Percentiles rank a stretch among this genome's conserved stretches.
Conservation (phyloP, 495 filamentous ascomycete genomes). For the Cudoniella acicularis region DNA sequence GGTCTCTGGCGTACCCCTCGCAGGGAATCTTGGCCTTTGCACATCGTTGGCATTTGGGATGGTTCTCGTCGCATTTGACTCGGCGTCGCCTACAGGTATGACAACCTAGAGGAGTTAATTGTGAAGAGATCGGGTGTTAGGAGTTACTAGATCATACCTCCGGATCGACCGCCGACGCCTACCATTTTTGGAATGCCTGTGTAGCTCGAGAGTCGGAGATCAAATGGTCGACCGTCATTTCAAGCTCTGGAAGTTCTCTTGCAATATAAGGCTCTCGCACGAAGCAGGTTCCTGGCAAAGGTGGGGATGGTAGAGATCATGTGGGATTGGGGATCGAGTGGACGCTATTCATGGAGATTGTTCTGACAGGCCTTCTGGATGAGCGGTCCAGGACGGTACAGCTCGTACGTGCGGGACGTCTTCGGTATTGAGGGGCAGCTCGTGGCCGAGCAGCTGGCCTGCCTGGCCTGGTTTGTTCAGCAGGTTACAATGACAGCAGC, state of each 20-base stretch:
- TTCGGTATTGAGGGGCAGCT: too few relatives aligned
- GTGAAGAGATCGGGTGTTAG: not conserved
- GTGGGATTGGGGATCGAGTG: too few relatives aligned
- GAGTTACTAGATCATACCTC: not conserved
- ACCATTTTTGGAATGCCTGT: not conserved
- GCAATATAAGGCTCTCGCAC: too few relatives aligned
- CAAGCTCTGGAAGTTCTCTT: not conserved
- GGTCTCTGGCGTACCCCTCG: not conserved
- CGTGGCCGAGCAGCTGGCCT: too few relatives aligned
- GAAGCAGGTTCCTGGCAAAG: too few relatives aligned
- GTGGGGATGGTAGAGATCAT: too few relatives aligned
- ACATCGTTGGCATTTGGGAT: not conserved
- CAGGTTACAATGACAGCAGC: too few relatives aligned
- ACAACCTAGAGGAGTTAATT: constrained; percentile 1
- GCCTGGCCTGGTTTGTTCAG: too few relatives aligned
- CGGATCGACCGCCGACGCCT: not conserved
- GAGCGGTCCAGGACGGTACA: too few relatives aligned
- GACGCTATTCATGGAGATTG: too few relatives aligned
- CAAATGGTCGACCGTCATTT: not conserved
- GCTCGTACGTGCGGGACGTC: too few relatives aligned
- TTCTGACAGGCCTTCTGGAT: too few relatives aligned
- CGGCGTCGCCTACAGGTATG: not conserved
- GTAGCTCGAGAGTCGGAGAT: not conserved
- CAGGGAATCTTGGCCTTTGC: not conserved
- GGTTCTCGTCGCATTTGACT: not conserved